phyloP scores from a whole-genome alignment of 192 early-diverging fungal species.

The Lunasporangiospora selenospora region DNA sequence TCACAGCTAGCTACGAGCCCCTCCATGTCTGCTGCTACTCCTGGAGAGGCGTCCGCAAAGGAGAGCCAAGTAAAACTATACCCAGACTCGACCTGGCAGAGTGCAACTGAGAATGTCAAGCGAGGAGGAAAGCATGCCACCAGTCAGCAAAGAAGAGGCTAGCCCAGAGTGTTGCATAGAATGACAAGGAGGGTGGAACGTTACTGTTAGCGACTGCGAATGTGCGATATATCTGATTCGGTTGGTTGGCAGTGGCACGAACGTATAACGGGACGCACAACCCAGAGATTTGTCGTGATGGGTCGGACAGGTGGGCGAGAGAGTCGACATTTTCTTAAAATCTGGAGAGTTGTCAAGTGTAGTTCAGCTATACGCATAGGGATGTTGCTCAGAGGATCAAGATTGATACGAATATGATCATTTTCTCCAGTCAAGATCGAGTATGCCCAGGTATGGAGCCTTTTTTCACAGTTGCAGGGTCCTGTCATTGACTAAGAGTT shows the following conservation, averaged over 20 bases:
- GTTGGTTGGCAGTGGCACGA: slow-evolving; percentile 18
- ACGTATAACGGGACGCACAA: neutral
- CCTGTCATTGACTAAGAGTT: neutral
- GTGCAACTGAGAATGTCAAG: no score
- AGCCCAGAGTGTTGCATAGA: slow-evolving; percentile 8
- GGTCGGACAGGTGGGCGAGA: slow-evolving; percentile 20
- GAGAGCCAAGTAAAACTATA: no score
- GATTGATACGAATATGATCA: slow-evolving; percentile 18
- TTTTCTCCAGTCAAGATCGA: slow-evolving; percentile 6
- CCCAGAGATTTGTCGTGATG: slow-evolving; percentile 31
- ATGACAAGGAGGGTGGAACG: slow-evolving; percentile 10
- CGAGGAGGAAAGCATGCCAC: no score
- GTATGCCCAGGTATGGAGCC: slow-evolving; percentile 13
- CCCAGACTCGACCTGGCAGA: no score
- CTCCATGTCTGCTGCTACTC: no score
- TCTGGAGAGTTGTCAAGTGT: slow-evolving; percentile 14
- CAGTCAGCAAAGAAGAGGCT: slow-evolving; percentile 14
- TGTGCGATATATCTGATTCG: slow-evolving; percentile 22
- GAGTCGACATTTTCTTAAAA: neutral
- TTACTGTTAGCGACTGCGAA: slow-evolving; percentile 12
- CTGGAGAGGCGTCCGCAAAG: no score
- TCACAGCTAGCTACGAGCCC: no score
- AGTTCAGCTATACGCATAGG: slow-evolving; percentile 11
- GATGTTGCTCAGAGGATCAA: slow-evolving; percentile 9
- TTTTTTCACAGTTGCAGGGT: no score